Base-by-base conservation (phyloP, 257 asterid species). In the Primulina tabacum region DNA sequence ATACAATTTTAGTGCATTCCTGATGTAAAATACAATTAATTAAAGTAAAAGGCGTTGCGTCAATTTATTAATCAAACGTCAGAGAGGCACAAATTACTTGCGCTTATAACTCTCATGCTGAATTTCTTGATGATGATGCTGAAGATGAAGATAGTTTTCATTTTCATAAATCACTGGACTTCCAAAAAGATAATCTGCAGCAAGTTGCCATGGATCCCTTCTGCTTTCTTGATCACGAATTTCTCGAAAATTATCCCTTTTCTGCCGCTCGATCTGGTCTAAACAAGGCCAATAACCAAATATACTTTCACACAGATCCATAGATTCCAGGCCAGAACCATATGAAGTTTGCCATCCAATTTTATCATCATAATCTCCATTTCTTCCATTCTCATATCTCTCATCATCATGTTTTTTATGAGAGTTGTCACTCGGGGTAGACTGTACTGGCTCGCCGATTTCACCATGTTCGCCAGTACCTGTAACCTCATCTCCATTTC, bases 271-370 rank as follows among this genome's bases (percentile, higher is more conserved):
- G 20, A 55, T 76, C 80, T 84, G 86, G 17, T 78, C 89, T 35
- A 88, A 33, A 71, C 98, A 90, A 0, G 97, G 98, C 96, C 98
- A 92, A 52, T 92, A 77, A 66, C 98, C 98, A 73, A 92, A 90
- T 59, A 92, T 20, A 59, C 82, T 73, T 1, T 88, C 98, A 80
- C 98, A 90, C 7, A 92, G 21, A 64, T 90, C 97, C 75, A 88
- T 24, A 10, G 87, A 61, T 83, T 92, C 98, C 87, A 88, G 85
- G 50, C 97, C 98, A 28, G 90, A 83, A 40, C 98, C 97, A 70
- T 87, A 82, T 3, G 89, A 79, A 29, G 67, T 59, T n/a, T 77
- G 78, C 64, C 11, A 72, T 26, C 75, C 79, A 70, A 53, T 75
- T 34, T 60, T 86, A 73, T 60, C 56, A 60, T 73, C 77, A 73